These are phyloP conservation scores for Dactylellina sp. DNA, from an alignment of 2,329 filamentous ascomycete species.

Conservation along the genomic window DNA sequence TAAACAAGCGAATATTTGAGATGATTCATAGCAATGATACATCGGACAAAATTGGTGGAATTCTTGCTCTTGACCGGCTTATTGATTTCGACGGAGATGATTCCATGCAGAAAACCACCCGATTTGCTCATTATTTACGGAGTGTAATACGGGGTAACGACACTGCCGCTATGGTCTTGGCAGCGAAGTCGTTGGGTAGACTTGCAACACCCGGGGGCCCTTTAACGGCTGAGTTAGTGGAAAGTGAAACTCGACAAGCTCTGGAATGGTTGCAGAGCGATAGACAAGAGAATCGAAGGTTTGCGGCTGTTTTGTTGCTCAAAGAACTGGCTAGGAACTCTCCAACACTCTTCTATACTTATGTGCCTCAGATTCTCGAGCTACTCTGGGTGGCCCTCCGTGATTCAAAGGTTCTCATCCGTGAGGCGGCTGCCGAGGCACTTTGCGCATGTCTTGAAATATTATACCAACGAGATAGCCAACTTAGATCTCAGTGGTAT, in stretches of 20 bases:
- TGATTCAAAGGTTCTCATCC: conserved; percentile 89
- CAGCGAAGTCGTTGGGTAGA: conserved; percentile 87
- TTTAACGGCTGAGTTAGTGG: conserved; percentile 92
- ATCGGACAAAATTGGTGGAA: conserved; percentile 87
- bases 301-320: conserved; percentile 90
- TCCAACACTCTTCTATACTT: conserved; percentile 93
- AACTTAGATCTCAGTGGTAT: conserved; percentile 89
- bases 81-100: conserved; percentile 98
- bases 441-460: conserved; percentile 97
- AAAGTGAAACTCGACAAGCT: conserved; percentile 95
- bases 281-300: conserved; percentile 89
- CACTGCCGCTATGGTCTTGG: conserved; percentile 87
- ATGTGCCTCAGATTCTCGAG: conserved; percentile 93
- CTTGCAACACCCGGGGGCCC: conserved; percentile 92
- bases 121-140: conserved; percentile 90
- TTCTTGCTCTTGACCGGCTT: conserved; percentile 89
- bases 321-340: conserved; percentile 92
- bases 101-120: conserved; percentile 89
- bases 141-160: conserved; percentile 91
- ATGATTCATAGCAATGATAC: conserved; percentile 89
- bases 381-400: conserved; percentile 95
- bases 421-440: conserved; percentile 89
- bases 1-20: conserved; percentile 74
- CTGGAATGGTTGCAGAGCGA: conserved; percentile 97
- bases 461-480: conserved; percentile 89